Evolutionary conservation across 78 protist genomes (phyloP), one percentile per base, ranked within the genome.

Genomic region (Cavenderia fasciculata): DNA sequence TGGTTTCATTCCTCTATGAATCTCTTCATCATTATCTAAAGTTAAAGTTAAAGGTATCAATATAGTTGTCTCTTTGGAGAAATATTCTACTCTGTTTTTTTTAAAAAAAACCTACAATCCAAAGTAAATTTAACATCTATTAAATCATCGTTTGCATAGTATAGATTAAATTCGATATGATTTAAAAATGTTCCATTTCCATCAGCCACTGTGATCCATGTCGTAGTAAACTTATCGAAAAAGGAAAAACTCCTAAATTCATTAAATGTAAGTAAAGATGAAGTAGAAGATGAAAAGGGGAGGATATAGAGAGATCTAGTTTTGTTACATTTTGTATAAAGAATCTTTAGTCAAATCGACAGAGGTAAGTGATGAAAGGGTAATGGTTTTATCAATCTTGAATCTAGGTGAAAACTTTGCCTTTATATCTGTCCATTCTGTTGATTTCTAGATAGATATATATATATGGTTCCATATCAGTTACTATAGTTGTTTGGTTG

Each of bases 131-230:
- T 82, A 23, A 82, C 43, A 82, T 82, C 78, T 8, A 82, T 12
- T 19, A 82, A 68, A n/a, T 68, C 68, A 43, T 82, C 90, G 33
- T 82, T 65, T 56, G 90, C 65, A 56, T 69, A 82, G 10, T 34
- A 54, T 36, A 82, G 68, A 14, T 41, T 68, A 36, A 82, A 82
- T 54, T 65, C 78, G n/a, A 82, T 82, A 27, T 82, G 90, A 82
- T 82, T 82, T 44, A 82, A 56, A 56, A 23, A 82, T 29, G 62
- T 68, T 33, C 90, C 90, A 38, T 57, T 52, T 5, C 78, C 78
- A 82, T 57, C 71, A 19, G 77, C 62, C 4, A 68, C 76, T 56
- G 90, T 82, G 7, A 82, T 82, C 90, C 90, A 82, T 40, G 57
- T 61, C 1, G 90, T 82, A 51, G 72, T 52, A 31, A 82, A 82